Evolutionary conservation across 2,329 filamentous ascomycete genomes (phyloP), one percentile per base, ranked within the genome.

Genomic region (Xylaria digitata): DNA sequence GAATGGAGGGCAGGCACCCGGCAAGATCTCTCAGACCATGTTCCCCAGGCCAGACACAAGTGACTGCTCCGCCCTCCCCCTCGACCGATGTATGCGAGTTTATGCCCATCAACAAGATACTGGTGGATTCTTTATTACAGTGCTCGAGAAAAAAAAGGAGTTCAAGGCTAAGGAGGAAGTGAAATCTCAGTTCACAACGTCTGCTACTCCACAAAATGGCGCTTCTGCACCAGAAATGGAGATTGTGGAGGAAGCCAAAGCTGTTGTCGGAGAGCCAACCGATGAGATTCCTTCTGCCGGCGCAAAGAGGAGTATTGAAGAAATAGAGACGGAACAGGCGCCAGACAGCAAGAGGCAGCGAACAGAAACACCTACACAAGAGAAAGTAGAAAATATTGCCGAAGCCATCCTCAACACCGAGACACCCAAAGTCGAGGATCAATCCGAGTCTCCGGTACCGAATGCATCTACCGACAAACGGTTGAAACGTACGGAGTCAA

Each of bases 61-160:
- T 45, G 81, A 83, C 32, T 87, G 86, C 61, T 83, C 87, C 79
- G 76, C 86, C 80, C 84, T 97, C 26, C 94, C 94, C 17, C 86
- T 98, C 19, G 92, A 97, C 75, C 88, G 92, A 67, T 97, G 95
- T 80, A 94, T 98, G 86, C 88, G 96, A 69, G 90, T 99, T 6
- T 99, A 98, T 78, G 92, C 94, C 40, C 96, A 99, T 79, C 86
- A 94, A 76, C 96, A 99, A 80, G 94, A 99, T 75, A 99, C 96
- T 2, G 96, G 96, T 63, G 95, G 92, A 23, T 99, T 99, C 85
- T 99, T 99, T 82, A 97, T 99, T 77, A 91, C 94, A 0, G 94
- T 97, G 0, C 82, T 99, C 19, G 92, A 97, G 83, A 99, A 99
- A 85, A 90, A 90, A 78, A 87, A 88, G 30, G 96, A 97, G 71